Evolutionary conservation across 2,329 filamentous ascomycete genomes (phyloP), one percentile per base, ranked within the genome.

Genomic region (Colletotrichum destructivum): DNA sequence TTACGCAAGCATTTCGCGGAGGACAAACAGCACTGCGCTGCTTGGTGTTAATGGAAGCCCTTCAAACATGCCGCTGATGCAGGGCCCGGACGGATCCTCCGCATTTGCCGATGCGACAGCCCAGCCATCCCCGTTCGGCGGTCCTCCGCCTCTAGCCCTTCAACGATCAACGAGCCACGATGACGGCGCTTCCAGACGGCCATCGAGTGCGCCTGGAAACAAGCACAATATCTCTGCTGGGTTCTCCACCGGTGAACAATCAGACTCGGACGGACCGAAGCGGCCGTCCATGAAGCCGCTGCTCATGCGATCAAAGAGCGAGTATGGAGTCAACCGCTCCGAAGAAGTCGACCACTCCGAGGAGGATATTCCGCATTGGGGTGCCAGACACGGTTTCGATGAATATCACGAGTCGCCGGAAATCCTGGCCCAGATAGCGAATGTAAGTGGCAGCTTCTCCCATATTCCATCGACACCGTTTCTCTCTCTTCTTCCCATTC

Each of bases 391-490:
- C 84, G 95, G 95, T 59, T 98, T 96, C 85, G 94, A 97, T 79
- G 93, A 95, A 76, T 94, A 98, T 81, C 95, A 97, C 80, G 93
- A 94, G 79, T 97, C 93, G 6, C 93, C 95, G 76, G 94, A 98
- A 79, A 95, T 97, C 77, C 93, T 97, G 76, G 93, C 93, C 69
- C 89, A 95, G 75, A 87, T 98, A 74, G 94, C 93, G 63, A 95
- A 92, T 79, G 93, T 95, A 84, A 84, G 91, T 87, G 75, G 61
- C 56, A 65, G 23, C 56, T 68, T 73, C 57, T 71, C 74, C 71
- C 15, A 31, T 42, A n/a, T 21, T 62, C 57, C 35, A 42, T 62
- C 56, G 21, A 52, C 51, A 42, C 47, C 15, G 61, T 26, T 66
- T 12, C 40, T 35, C 64, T 52, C 26, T 55, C 62, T 67, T 68